Conservation (phyloP, 148 eudicot genomes). For the Amaranthus palmeri region DNA sequence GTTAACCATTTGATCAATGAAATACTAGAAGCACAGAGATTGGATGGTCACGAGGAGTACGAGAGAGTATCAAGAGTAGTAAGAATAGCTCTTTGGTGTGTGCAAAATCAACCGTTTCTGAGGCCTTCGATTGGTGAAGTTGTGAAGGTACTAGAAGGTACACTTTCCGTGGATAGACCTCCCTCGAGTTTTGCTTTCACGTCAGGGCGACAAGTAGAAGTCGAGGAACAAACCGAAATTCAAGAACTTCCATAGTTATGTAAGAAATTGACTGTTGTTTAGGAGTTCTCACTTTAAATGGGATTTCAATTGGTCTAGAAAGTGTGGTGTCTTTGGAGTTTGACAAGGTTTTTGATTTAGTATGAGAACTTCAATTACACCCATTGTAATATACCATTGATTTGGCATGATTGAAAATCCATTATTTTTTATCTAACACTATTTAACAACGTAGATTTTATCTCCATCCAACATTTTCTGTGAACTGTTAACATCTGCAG, state of each 20-base stretch:
- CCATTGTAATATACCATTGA: slow-evolving; percentile 6
- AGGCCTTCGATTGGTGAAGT: slow-evolving; percentile 64
- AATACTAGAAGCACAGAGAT: slow-evolving; percentile 23
- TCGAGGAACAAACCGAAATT: slow-evolving; percentile 15
- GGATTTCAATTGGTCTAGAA: too few species aligned
- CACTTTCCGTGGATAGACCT: slow-evolving; percentile 58
- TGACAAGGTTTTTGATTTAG: neutral
- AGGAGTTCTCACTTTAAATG: neutral
- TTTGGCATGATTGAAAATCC: too few species aligned
- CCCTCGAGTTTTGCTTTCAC: slow-evolving; percentile 32
- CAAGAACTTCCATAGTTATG: slow-evolving; percentile 20
- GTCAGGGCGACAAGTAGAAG: slow-evolving; percentile 12
- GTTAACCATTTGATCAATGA: slow-evolving; percentile 26
- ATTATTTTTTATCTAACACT: too few species aligned
- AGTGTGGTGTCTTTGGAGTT: slow-evolving; percentile 6
- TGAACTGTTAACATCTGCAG: slow-evolving; percentile 8
- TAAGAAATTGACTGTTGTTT: neutral
- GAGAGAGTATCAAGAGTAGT: slow-evolving; percentile 43
- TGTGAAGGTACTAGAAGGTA: slow-evolving; percentile 61
- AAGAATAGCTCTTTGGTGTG: slow-evolving; percentile 60
- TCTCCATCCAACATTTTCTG: too few species aligned
- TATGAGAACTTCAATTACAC: slow-evolving; percentile 8
- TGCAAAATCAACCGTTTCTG: slow-evolving; percentile 48
- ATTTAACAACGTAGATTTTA: too few species aligned
- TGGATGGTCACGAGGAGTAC: slow-evolving; percentile 23